Evolutionary conservation across 2,329 filamentous ascomycete species (phyloP), one percentile per base, ranked within the genome.

Genomic region (Balansia obtecta): DNA sequence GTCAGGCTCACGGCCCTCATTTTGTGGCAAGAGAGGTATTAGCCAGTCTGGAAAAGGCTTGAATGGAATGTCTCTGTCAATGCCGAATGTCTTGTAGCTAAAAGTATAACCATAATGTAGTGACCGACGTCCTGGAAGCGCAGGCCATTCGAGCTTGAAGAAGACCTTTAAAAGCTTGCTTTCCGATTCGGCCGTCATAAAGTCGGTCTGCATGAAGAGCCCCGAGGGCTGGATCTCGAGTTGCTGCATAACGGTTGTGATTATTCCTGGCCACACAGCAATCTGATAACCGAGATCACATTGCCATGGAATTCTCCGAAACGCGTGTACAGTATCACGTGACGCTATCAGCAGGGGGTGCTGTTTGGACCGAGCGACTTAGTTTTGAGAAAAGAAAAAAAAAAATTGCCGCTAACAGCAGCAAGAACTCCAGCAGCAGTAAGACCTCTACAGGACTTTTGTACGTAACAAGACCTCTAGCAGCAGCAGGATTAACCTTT

Each of bases 41-140:
- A 79, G 65, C 74, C 75, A 79, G 1, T 63, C 65, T 0, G 76
- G 76, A 27, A 79, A 78, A 0, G 70, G 65, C 43, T 67, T 71
- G 57, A 71, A 77, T 0, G 74, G 73, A 0, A 9, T 70, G 11
- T 51, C 46, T 63, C 0, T 68, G 64, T 56, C 78, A 22, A 79
- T 69, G 1, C 72, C 73, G 53, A 79, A 79, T 1, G 76, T 79
- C 57, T 76, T 77, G 59, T 79, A 79, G 65, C 75, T 73, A 57
- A 79, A 79, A 0, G 73, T 76, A 58, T 77, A 76, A 48, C 76
- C 76, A 55, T 73, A 79, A 58, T 79, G 76, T 15, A 53, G 49
- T 18, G 52, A 53, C 5, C 52, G 49, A 22, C 52, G 49, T 15
- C 52, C 52, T 13, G 52, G 52, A 8, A 49, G 43, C 3, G 37